A percentile compares a stretch with the other conserved stretches of the same genome.
phyloP scores from a whole-genome alignment of 805 yeast genomes.

The Wickerhamiella nectarea region DNA sequence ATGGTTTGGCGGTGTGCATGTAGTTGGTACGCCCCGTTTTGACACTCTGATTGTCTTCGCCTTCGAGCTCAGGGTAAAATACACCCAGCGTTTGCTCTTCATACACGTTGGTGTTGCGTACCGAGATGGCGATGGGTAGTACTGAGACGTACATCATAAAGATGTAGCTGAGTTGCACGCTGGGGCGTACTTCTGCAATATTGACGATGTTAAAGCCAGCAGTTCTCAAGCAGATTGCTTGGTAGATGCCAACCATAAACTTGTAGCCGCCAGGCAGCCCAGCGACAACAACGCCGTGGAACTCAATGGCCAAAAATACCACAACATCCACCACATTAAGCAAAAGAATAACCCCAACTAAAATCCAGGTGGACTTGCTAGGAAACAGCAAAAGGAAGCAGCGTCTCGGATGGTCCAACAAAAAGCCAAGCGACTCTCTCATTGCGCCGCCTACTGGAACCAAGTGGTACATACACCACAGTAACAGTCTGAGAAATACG shows the following conservation, averaged over 20 bases:
- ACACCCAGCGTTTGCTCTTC: slow-evolving; percentile 96
- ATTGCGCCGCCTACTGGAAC: slow-evolving; percentile 39
- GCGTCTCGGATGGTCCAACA: slow-evolving; percentile 92
- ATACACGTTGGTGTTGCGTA: slow-evolving; percentile 92
- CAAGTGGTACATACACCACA: slow-evolving; percentile 63
- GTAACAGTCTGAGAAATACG: slow-evolving; percentile 57
- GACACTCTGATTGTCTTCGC: slow-evolving; percentile 20
- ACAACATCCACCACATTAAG: slow-evolving; percentile 69
- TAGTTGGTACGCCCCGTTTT: slow-evolving; percentile 10
- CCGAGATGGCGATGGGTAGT: slow-evolving; percentile 88
- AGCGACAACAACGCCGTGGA: slow-evolving; percentile 32
- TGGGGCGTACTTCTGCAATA: slow-evolving; percentile 62
- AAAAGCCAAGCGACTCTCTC: slow-evolving; percentile 65
- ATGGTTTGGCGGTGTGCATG: slow-evolving; percentile 33
- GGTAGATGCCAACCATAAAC: slow-evolving; percentile 72
- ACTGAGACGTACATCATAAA: slow-evolving; percentile 98
- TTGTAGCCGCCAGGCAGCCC: slow-evolving; percentile 51
- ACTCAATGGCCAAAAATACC: slow-evolving; percentile 66
- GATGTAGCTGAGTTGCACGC: slow-evolving; percentile 84
- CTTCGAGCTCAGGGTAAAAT: slow-evolving; percentile 32
- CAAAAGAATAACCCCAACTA: slow-evolving; percentile 49
- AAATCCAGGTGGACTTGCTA: slow-evolving; percentile 79
- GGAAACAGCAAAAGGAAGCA: slow-evolving; percentile 91
- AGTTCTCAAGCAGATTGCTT: slow-evolving; percentile 85
- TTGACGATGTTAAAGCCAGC: slow-evolving; percentile 77